A percentile compares a stretch with the other conserved stretches of the same genome.
These are phyloP conservation scores for Massariosphaeria phaeospora DNA, from an alignment of 495 filamentous ascomycete genomes.

Conservation along the genomic window DNA sequence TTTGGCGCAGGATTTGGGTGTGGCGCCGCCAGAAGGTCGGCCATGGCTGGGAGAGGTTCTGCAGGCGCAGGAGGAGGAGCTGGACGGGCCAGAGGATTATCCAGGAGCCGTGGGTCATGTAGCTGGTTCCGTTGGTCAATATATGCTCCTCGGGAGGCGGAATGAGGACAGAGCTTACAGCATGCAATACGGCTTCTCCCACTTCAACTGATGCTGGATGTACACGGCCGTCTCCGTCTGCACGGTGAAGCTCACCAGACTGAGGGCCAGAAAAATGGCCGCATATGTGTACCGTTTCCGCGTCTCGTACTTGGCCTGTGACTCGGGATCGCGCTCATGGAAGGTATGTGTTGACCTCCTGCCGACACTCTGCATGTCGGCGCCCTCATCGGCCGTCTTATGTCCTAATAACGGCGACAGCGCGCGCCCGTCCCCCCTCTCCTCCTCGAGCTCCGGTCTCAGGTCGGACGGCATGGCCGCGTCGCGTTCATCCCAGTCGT, in stretches of 20 bases:
- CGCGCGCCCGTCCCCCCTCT: constrained; percentile 13
- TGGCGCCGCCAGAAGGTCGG: constrained; percentile 82
- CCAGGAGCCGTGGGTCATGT: constrained; percentile 94
- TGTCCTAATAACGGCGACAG: constrained; percentile 26
- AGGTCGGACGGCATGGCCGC: constrained; percentile 32
- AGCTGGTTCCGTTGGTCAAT: constrained; percentile 45
- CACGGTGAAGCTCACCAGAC: constrained; percentile 73
- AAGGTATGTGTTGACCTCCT: constrained; percentile 51
- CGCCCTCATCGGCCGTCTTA: constrained; percentile 14
- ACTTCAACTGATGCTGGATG: constrained; percentile 79
- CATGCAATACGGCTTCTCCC: constrained; percentile 98
- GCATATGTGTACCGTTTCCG: constrained; percentile 81
- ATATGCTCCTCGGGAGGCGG: not conserved
- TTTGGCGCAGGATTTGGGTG: constrained; percentile 64
- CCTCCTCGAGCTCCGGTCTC: constrained; percentile 12
- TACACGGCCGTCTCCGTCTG: constrained; percentile 95
- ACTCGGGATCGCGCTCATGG: constrained; percentile 57
- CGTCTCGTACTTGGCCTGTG: constrained; percentile 54
- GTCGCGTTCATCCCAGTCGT: constrained; percentile 37
- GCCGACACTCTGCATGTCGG: constrained; percentile 33
- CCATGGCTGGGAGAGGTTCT: constrained; percentile 71
- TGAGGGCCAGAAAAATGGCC: constrained; percentile 71
- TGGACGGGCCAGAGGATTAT: constrained; percentile 78
- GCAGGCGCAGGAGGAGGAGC: constrained; percentile 70
- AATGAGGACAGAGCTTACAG: constrained; percentile 54